These are phyloP conservation scores for Gremmenia infestans DNA, from an alignment of 2,329 filamentous ascomycete genomes.

Conservation along the genomic window DNA sequence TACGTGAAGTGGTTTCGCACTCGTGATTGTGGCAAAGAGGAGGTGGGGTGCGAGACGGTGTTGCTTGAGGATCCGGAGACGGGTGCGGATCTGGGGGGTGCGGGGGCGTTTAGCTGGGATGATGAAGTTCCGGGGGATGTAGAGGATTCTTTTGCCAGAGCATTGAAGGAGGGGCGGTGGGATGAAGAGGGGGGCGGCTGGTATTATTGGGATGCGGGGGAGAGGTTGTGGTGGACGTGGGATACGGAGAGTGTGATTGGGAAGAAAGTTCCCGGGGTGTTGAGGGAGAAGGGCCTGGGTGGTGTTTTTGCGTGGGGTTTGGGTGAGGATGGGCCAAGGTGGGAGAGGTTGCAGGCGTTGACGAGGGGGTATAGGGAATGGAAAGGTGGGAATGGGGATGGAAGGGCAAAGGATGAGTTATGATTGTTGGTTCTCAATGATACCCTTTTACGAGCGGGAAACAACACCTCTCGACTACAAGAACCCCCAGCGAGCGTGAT, in stretches of 20 bases:
- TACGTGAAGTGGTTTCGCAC: conserved; percentile 62
- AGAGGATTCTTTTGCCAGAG: conserved; percentile 51
- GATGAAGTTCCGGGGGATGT: conserved; percentile 50
- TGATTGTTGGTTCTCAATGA: not conserved
- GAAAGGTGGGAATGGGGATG: not conserved
- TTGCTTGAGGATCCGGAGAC: conserved; percentile 53
- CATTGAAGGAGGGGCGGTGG: conserved; percentile 46
- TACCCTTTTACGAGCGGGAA: not conserved
- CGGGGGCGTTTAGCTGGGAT: conserved; percentile 56
- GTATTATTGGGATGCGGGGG: conserved; percentile 60
- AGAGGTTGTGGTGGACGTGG: conserved; percentile 68
- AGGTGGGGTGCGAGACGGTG: conserved; percentile 49
- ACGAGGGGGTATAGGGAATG: conserved; percentile 13
- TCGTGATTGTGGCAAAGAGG: conserved; percentile 33
- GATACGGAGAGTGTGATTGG: conserved; percentile 58
- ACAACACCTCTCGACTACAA: not conserved
- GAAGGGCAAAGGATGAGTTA: conserved; percentile 2
- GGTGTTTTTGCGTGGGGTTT: conserved; percentile 74
- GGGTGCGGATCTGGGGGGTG: conserved; percentile 52
- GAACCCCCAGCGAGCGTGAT: not conserved
- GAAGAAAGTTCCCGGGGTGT: conserved; percentile 57
- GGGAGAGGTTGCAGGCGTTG: conserved; percentile 41
- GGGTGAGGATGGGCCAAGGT: conserved; percentile 55
- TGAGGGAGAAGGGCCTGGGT: conserved; percentile 52
- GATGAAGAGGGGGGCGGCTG: conserved; percentile 57